Conservation (phyloP, 208 protist species). For the Crithidia sp. region DNA sequence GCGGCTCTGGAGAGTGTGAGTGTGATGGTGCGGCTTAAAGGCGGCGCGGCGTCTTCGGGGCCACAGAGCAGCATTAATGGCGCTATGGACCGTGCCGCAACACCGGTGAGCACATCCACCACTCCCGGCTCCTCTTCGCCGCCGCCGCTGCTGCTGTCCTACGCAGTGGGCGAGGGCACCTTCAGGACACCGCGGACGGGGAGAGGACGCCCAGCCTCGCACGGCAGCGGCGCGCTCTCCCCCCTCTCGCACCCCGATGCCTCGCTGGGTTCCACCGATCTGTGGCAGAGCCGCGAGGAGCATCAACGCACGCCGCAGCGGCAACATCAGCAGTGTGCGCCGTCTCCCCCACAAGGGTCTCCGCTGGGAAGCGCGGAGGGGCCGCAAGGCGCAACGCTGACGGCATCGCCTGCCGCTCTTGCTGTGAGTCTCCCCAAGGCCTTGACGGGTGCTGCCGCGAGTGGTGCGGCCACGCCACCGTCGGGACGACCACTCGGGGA, state of each 20-base stretch:
- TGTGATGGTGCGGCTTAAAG: slow-evolving; percentile 48
- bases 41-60: background rate
- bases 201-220: slow-evolving; percentile 1
- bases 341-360: background rate
- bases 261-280: background rate
- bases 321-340: background rate
- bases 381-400: background rate
- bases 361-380: background rate
- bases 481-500: background rate
- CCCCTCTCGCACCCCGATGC: background rate
- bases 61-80: too few relatives aligned
- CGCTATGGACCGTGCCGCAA: background rate
- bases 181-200: slow-evolving; percentile 18
- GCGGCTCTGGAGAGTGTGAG: slow-evolving; percentile 36
- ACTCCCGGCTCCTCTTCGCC: slow-evolving; percentile 6
- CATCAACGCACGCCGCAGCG: background rate
- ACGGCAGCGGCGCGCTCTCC: background rate
- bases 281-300: background rate
- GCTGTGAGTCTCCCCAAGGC: slow-evolving; percentile 14
- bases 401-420: background rate
- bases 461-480: background rate
- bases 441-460: background rate
- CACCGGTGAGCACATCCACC: background rate
- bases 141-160: slow-evolving; percentile 12
- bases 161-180: slow-evolving; percentile 22